Conservation (phyloP, 163 green algal species). For the Scenedesmus sp. region DNA sequence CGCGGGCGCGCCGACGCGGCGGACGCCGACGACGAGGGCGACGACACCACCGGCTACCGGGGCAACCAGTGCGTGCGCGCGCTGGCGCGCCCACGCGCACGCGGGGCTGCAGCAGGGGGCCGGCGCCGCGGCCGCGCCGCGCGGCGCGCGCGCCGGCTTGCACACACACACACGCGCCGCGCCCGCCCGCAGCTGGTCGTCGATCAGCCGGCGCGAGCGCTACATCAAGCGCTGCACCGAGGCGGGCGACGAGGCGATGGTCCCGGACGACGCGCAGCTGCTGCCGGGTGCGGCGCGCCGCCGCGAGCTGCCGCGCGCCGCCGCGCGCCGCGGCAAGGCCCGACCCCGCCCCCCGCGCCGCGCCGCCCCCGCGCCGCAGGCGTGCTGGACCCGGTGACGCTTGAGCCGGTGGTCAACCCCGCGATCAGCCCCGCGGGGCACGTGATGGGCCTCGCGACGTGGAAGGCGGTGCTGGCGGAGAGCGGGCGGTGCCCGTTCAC, state of each 20-base stretch:
- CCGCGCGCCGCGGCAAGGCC: background rate
- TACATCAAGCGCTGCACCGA: slow-evolving; percentile 75
- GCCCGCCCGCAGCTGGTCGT: slow-evolving; percentile 71
- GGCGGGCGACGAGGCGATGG: slow-evolving; percentile 44
- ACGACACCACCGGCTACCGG: slow-evolving; percentile 56
- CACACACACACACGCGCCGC: background rate
- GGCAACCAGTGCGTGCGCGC: slow-evolving; percentile 58
- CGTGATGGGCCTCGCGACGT: slow-evolving; percentile 85
- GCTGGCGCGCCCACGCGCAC: no score
- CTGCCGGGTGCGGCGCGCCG: slow-evolving; percentile 33
- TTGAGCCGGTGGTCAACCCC: slow-evolving; percentile 83
- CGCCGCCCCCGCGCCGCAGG: slow-evolving; percentile 55
- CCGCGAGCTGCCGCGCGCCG: background rate
- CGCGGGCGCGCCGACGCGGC: slow-evolving; percentile 14
- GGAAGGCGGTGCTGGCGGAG: slow-evolving; percentile 83
- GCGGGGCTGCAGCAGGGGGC: slow-evolving; percentile 17
- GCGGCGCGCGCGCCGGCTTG: background rate
- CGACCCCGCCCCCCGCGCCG: no score
- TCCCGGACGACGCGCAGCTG: slow-evolving; percentile 14
- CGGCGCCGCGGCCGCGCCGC: background rate
- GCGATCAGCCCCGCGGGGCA: slow-evolving; percentile 81
- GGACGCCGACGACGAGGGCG: slow-evolving; percentile 52
- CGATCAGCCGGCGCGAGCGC: slow-evolving; percentile 72
- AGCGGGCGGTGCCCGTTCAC: slow-evolving; percentile 85
- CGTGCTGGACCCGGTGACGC: slow-evolving; percentile 86